Conservation (phyloP, 1,139 yeast genomes). For the Sugiyamaella xylanicola region DNA sequence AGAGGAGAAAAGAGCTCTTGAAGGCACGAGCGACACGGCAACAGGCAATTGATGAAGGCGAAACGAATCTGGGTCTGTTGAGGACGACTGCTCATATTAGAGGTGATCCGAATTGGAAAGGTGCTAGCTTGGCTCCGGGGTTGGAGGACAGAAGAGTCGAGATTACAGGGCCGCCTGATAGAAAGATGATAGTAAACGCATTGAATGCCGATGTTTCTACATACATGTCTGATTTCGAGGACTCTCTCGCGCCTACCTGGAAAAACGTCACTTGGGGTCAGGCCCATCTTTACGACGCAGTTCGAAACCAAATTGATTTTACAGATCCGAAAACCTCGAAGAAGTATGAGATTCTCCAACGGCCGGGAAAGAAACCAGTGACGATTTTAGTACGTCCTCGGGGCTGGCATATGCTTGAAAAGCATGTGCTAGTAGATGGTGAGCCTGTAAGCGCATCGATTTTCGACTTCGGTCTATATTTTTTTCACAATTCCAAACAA, state of each 20-base stretch:
- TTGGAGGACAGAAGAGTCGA: constrained; percentile 46
- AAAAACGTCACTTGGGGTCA: constrained; percentile 84
- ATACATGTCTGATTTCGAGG: constrained; percentile 95
- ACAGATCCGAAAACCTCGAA: constrained; percentile 58
- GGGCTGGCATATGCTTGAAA: constrained; percentile 80
- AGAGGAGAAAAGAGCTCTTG: constrained; percentile 59
- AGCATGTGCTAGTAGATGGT: constrained; percentile 70
- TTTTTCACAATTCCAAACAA: constrained; percentile 69
- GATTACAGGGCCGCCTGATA: constrained; percentile 62
- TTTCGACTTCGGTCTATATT: constrained; percentile 75
- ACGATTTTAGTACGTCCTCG: constrained; percentile 72
- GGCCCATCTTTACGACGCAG: constrained; percentile 86
- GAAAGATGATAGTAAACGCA: constrained; percentile 94
- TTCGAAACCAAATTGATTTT: constrained; percentile 67
- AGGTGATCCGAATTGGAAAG: constrained; percentile 74
- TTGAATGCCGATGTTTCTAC: constrained; percentile 86
- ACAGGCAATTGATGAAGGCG: constrained; percentile 62
- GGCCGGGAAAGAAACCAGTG: constrained; percentile 46
- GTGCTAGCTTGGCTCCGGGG: constrained; percentile 73
- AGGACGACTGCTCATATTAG: constrained; percentile 70
- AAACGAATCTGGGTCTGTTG: constrained; percentile 64
- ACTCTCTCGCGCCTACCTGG: constrained; percentile 97
- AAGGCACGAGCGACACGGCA: constrained; percentile 62
- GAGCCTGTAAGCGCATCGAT: constrained; percentile 72
- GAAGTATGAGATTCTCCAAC: constrained; percentile 58